Evolutionary conservation across 768 basidiomycete genomes (phyloP).

Genomic region (Lentinula sp.): DNA sequence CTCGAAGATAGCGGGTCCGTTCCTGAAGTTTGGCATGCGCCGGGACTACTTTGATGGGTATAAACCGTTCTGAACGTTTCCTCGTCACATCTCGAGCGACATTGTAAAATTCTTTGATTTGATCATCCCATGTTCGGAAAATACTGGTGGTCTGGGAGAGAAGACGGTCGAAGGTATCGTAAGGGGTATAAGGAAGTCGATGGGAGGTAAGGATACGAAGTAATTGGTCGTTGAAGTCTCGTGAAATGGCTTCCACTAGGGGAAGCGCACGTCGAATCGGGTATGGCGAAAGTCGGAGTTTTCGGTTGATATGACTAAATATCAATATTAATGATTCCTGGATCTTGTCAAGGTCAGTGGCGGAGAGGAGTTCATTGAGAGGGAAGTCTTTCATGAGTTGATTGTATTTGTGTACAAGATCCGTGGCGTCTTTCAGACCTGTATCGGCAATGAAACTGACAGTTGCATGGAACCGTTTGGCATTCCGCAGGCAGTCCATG

Average conservation of each 20-base stretch:
- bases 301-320: constrained; percentile 92
- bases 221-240: constrained; percentile 95
- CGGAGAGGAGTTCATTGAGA: constrained; percentile 91
- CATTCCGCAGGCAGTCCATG: constrained; percentile 90
- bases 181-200: constrained; percentile 88
- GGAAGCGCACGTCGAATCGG: constrained; percentile 94
- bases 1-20: constrained; percentile 75
- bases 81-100: constrained; percentile 90
- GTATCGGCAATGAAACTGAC: constrained; percentile 98
- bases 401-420: constrained; percentile 96
- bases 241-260: constrained; percentile 95
- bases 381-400: constrained; percentile 99
- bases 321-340: constrained; percentile 84
- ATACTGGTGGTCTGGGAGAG: constrained; percentile 71
- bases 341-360: constrained; percentile 93
- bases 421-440: constrained; percentile 89
- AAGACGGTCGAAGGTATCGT: constrained; percentile 88
- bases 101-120: constrained; percentile 88
- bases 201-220: constrained; percentile 87
- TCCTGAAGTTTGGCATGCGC: constrained; percentile 92
- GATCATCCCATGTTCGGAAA: constrained; percentile 85
- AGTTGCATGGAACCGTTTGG: constrained; percentile 94
- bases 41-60: constrained; percentile 90
- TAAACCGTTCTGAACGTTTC: constrained; percentile 87
- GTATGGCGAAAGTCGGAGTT: constrained; percentile 93